Evolutionary conservation across 148 eudicot genomes (phyloP), one percentile per base, ranked within the genome.

Genomic region (Fagopyrum homotropicum): DNA sequence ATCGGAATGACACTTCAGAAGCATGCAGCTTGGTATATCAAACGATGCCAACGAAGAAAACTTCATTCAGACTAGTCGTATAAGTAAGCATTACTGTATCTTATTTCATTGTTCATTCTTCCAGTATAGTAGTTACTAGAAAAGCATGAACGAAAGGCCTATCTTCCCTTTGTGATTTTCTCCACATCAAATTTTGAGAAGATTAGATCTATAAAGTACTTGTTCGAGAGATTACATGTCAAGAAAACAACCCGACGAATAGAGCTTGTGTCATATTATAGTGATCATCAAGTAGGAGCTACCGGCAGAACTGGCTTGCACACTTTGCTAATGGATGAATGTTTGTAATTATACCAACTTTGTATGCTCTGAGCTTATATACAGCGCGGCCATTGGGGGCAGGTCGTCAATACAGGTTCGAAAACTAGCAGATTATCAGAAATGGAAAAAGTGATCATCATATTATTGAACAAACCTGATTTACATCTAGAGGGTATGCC

Each of bases 11-110:
- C 88, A 26, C 93, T 91, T 74, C 84, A 85, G 70, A 88, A 90
- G 75, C 89, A 90, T 78, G 97, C 98, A 14, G 81, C 82, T 51
- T 94, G 98, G 98, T 94, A 91, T 71, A 50, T 94, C 56, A 84
- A 82, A 54, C 77, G 98, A 77, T 91, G 98, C 81, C 85, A 86
- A 76, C 86, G 79, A 35, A 82, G 96, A 81, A 91, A 94, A 77
- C 87, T 91, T 73, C 98, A 94, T 81, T 77, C 89, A 16, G 98
- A 94, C 78, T 94, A 80, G 76, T 48, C 12, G 19, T 50, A 35
- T 10, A 63, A 61, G 40, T 7, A 11, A 64, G 69, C 29, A 11
- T 5, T 14, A 7, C 61, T 56, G 61, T 9, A 51, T 51, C 55
- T 51, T 51, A 51, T 51, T 51, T 0, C 0, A 12, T 57, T 16